These are phyloP conservation scores for Alternaria viburni DNA, from an alignment of 2,329 filamentous ascomycete species.

Conservation along the genomic window DNA sequence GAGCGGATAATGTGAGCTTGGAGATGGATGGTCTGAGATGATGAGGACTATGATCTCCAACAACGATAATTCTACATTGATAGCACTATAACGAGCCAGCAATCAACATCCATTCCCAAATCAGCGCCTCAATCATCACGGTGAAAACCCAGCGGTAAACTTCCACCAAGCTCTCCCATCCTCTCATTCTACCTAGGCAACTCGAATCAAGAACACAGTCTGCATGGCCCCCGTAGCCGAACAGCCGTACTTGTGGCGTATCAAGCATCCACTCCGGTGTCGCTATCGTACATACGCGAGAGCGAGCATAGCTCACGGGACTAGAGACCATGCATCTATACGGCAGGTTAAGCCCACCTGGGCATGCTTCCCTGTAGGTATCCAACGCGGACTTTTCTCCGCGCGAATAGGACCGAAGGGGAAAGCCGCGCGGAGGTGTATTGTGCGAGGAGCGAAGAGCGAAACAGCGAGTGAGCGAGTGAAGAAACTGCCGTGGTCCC, in stretches of 20 bases:
- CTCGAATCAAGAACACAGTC: neutral
- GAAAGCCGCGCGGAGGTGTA: neutral
- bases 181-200: neutral
- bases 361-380: neutral
- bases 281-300: neutral
- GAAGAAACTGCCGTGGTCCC: neutral
- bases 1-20: constrained; percentile 21
- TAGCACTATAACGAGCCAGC: neutral
- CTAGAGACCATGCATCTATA: neutral
- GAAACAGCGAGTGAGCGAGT: neutral
- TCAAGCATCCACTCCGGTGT: neutral
- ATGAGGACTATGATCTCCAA: neutral
- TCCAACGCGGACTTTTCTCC: neutral
- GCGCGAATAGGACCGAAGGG: neutral
- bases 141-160: accelerated
- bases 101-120: neutral
- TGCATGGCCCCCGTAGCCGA: neutral
- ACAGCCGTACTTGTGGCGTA: neutral
- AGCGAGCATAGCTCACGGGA: neutral
- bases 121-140: neutral
- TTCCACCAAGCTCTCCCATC: neutral
- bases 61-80: neutral
- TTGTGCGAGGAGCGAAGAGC: neutral
- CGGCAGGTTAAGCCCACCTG: neutral
- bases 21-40: constrained; percentile 21